A percentile compares a stretch with the other conserved stretches of the same genome.
Evolutionary conservation across 805 yeast species (phyloP).

Genomic region (Ascoidea tarda): DNA sequence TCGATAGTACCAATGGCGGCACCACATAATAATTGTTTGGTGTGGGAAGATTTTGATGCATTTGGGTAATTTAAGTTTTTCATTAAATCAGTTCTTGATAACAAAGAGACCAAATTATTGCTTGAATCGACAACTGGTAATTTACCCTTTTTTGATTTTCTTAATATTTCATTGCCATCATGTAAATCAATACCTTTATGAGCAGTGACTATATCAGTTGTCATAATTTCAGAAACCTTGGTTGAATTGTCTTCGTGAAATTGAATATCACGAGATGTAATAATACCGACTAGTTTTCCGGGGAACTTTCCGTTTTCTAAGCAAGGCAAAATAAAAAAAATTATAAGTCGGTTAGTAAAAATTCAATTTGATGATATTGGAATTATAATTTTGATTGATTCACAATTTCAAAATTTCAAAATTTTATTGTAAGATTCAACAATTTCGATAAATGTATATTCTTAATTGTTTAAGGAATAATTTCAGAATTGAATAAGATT

Average conservation of each 20-base stretch:
- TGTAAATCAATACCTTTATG: slow-evolving; percentile 64
- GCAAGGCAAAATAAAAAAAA: slow-evolving; percentile 12
- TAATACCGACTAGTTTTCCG: slow-evolving; percentile 86
- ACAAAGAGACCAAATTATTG: slow-evolving; percentile 70
- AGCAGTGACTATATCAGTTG: slow-evolving; percentile 76
- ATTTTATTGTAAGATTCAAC: too few relatives aligned
- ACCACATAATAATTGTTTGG: slow-evolving; percentile 96
- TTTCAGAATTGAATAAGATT: slow-evolving; percentile 29
- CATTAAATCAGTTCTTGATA: slow-evolving; percentile 93
- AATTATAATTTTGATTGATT: too few relatives aligned
- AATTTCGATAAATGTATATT: too few relatives aligned
- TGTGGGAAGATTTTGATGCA: slow-evolving; percentile 84
- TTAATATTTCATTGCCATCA: slow-evolving; percentile 83
- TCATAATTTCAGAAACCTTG: slow-evolving; percentile 71
- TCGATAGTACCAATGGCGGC: slow-evolving; percentile 95
- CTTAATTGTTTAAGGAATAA: slow-evolving; percentile 1
- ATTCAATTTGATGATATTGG: too few relatives aligned
- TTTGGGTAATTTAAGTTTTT: slow-evolving; percentile 88
- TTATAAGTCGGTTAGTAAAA: not conserved
- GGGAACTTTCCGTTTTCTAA: slow-evolving; percentile 75
- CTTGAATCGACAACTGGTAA: slow-evolving; percentile 77
- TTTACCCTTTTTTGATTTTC: slow-evolving; percentile 93
- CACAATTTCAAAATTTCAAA: too few relatives aligned
- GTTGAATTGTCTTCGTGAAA: slow-evolving; percentile 66
- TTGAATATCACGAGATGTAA: slow-evolving; percentile 95